Conservation (phyloP, 2,329 filamentous ascomycete genomes). For the Colletotrichum salicis region DNA sequence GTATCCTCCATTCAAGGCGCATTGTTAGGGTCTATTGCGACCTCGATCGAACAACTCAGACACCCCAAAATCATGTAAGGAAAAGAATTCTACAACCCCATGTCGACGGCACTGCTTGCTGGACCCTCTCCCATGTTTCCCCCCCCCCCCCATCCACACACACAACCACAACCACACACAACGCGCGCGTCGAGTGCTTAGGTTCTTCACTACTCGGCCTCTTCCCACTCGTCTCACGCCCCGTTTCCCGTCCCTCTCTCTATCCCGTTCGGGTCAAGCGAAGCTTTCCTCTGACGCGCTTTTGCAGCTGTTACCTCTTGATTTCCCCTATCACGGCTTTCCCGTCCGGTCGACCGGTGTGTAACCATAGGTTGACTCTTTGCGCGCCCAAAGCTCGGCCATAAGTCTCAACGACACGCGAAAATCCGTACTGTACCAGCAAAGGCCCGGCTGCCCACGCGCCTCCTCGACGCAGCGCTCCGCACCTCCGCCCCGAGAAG, state of each 20-base stretch:
- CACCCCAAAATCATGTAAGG: conserved; percentile 30
- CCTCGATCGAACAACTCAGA: conserved; percentile 37
- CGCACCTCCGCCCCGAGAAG: conserved; percentile 23
- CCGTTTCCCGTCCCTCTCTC: conserved; percentile 16
- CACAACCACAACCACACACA: conserved; percentile 4
- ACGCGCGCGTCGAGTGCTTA: conserved; percentile 21
- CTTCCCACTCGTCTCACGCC: conserved; percentile 16
- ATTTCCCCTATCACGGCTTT: conserved; percentile 29
- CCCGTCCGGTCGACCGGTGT: conserved; percentile 35
- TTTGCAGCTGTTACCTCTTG: conserved; percentile 44
- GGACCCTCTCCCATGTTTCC: conserved; percentile 23
- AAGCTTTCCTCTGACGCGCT: conserved; percentile 49
- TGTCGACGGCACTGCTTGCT: conserved; percentile 30
- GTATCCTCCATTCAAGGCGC: conserved; percentile 38
- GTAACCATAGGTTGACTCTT: conserved; percentile 33
- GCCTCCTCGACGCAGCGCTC: conserved; percentile 29
- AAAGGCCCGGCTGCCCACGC: conserved; percentile 24
- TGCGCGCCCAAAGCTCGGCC: conserved; percentile 30
- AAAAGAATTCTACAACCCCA: conserved; percentile 11
- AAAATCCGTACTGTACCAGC: conserved; percentile 22
- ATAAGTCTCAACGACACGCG: conserved; percentile 26
- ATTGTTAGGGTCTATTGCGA: conserved; percentile 36
- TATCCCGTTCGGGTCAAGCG: conserved; percentile 29
- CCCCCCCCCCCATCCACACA: conserved; percentile 19
- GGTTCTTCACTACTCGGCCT: conserved; percentile 23